phyloP scores from a whole-genome alignment of 1,139 yeast species.

The Kodamaea plutei region DNA sequence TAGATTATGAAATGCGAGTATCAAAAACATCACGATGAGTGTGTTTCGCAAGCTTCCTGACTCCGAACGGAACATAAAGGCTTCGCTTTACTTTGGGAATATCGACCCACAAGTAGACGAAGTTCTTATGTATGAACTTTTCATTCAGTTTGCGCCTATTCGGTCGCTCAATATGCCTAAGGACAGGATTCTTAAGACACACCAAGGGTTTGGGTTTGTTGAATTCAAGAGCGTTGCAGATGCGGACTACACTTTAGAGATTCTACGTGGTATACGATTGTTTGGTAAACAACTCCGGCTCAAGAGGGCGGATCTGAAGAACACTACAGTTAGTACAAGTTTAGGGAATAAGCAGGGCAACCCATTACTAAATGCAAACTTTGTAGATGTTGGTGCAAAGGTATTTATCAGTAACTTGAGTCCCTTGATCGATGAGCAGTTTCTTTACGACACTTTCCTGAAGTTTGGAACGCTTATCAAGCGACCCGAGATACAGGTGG shows the following conservation, averaged over 20 bases:
- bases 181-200: slow-evolving; percentile 65
- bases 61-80: slow-evolving; percentile 54
- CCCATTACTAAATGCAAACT: slow-evolving; percentile 14
- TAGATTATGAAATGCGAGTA: no score
- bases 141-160: slow-evolving; percentile 83
- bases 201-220: slow-evolving; percentile 88
- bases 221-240: slow-evolving; percentile 62
- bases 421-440: slow-evolving; percentile 61
- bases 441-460: slow-evolving; percentile 56
- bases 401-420: slow-evolving; percentile 71
- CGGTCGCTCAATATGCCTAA: slow-evolving; percentile 69
- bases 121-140: slow-evolving; percentile 67
- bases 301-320: slow-evolving; percentile 41
- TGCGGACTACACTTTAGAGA: slow-evolving; percentile 63
- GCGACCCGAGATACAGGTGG: slow-evolving; percentile 52
- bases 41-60: slow-evolving; percentile 34
- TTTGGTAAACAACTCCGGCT: slow-evolving; percentile 64
- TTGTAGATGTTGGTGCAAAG: slow-evolving; percentile 66
- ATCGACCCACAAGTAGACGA: slow-evolving; percentile 73
- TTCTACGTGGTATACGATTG: slow-evolving; percentile 60
- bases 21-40: no score
- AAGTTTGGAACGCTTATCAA: slow-evolving; percentile 62
- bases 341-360: slow-evolving; percentile 5
- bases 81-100: slow-evolving; percentile 80
- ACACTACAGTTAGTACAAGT: slow-evolving; percentile 1